These are phyloP conservation scores for Leptographium flavum DNA, from an alignment of 2,329 filamentous ascomycete species.

Conservation along the genomic window DNA sequence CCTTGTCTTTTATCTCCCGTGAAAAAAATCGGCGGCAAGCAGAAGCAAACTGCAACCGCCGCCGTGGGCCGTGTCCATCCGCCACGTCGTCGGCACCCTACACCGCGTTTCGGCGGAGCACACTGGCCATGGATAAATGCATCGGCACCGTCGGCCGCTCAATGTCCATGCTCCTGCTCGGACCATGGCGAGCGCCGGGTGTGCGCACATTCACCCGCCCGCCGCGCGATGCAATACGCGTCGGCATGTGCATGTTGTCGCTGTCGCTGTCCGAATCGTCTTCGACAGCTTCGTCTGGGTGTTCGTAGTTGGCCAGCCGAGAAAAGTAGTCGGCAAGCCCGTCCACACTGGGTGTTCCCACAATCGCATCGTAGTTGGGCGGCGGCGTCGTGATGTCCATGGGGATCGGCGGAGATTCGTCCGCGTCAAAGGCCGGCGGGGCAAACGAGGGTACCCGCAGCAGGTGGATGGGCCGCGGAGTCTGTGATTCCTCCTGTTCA, in stretches of 20 bases:
- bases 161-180: constrained; percentile 43
- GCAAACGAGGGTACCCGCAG: constrained; percentile 75
- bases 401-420: constrained; percentile 50
- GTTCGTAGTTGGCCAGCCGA: constrained; percentile 59
- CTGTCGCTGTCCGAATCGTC: constrained; percentile 25
- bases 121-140: constrained; percentile 19
- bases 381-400: constrained; percentile 53
- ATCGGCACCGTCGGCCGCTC: constrained; percentile 23
- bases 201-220: constrained; percentile 44
- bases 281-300: constrained; percentile 16
- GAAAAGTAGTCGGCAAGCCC: constrained; percentile 76
- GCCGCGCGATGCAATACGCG: constrained; percentile 32
- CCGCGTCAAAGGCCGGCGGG: constrained; percentile 74
- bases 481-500: constrained; percentile 13
- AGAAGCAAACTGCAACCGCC: background rate
- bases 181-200: constrained; percentile 35
- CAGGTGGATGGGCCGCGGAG: constrained; percentile 66
- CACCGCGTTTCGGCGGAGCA: constrained; percentile 11
- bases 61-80: background rate
- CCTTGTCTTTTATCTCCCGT: background rate
- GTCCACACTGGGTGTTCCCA: constrained; percentile 54
- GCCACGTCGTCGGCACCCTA: background rate
- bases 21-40: background rate
- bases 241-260: constrained; percentile 17
- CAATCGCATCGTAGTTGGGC: constrained; percentile 68